A percentile compares a stretch with the other conserved stretches of the same genome.
phyloP scores from a whole-genome alignment of 1,284 basidiomycete genomes.

The Microbotryum violaceum region DNA sequence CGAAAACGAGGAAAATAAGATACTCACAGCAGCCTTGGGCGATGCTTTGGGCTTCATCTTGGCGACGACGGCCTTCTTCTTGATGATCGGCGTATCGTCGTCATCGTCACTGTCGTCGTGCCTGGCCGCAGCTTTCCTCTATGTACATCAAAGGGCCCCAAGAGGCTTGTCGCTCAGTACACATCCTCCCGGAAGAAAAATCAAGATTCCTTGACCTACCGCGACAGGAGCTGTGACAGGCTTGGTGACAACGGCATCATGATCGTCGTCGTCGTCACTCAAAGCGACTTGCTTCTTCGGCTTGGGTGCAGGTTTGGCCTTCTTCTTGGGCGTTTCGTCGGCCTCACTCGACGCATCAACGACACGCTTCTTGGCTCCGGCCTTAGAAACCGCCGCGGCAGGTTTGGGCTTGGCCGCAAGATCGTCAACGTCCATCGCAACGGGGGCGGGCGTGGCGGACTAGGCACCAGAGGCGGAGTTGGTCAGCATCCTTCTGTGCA shows the following conservation, averaged over 20 bases:
- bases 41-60: conserved; percentile 38
- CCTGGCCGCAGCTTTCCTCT: conserved; percentile 4
- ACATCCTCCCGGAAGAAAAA: too few relatives aligned
- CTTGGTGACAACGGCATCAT: conserved; percentile 8
- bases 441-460: too few relatives aligned
- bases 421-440: too few relatives aligned
- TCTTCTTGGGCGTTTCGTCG: conserved; percentile 41
- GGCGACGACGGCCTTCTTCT: conserved; percentile 40
- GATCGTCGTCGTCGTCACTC: conserved; percentile 10
- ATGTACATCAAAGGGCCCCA: too few relatives aligned
- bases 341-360: conserved; percentile 50
- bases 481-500: conserved; percentile 41
- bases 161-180: not conserved
- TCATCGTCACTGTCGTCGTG: conserved; percentile 35
- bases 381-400: conserved; percentile 6
- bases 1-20: conserved; percentile 37
- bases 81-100: conserved; percentile 13
- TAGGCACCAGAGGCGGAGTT: not conserved
- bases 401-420: too few relatives aligned
- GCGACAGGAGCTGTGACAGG: conserved; percentile 2
- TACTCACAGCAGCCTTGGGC: not conserved
- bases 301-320: conserved; percentile 8
- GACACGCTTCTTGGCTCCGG: conserved; percentile 48
- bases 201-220: too few relatives aligned
- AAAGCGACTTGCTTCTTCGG: conserved; percentile 7